Conservation (phyloP, 257 asterid genomes). For the Henckelia pumila region DNA sequence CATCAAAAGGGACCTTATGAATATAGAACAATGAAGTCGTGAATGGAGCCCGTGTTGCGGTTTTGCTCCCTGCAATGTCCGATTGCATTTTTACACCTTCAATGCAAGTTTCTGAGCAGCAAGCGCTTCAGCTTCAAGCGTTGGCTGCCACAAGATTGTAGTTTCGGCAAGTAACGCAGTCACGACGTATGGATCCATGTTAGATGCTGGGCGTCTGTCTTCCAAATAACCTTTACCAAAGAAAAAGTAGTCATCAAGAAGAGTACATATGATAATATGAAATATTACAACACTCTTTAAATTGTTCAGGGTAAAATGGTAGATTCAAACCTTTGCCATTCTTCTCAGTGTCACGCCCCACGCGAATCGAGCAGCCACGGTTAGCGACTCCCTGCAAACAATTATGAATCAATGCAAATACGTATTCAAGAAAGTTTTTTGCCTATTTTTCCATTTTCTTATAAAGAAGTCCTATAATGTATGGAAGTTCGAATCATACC, state of each 20-base stretch:
- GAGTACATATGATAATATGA: neutral
- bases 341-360: constrained; percentile 98
- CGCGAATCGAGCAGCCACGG: constrained; percentile 97
- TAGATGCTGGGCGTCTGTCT: constrained; percentile 98
- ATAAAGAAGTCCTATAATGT: neutral
- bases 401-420: neutral
- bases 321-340: constrained; percentile 64
- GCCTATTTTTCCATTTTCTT: neutral
- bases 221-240: constrained; percentile 75
- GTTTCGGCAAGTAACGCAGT: constrained; percentile 85
- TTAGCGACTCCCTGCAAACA: constrained; percentile 93
- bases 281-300: neutral
- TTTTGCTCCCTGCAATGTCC: constrained; percentile 10
- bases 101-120: constrained; percentile 76
- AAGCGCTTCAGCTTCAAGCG: constrained; percentile 86
- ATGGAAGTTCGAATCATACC: constrained; percentile 44
- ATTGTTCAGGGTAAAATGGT: neutral
- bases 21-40: constrained; percentile 30
- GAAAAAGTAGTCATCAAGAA: constrained; percentile 5
- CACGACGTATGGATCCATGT: constrained; percentile 97
- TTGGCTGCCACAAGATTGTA: constrained; percentile 89
- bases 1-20: constrained; percentile 26
- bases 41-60: constrained; percentile 19
- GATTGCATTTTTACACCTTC: constrained; percentile 47
- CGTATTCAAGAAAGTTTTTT: neutral